Conservation (phyloP, 2,329 filamentous ascomycete species). For the Fusarium clavum region DNA sequence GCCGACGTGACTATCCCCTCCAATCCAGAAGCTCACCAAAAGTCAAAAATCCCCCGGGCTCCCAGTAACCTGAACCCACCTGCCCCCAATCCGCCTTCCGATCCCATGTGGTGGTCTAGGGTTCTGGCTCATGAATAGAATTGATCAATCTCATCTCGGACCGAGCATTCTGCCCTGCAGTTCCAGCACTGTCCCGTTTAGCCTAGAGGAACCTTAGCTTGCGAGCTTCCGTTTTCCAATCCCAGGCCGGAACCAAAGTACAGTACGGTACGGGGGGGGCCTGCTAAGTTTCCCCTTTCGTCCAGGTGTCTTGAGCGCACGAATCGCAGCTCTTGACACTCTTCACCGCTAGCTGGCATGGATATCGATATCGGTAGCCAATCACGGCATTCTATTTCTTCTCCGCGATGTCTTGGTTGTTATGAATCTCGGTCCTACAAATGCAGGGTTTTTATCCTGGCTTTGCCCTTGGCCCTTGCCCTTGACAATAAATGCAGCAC, state of each 20-base stretch:
- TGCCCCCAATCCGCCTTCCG: not conserved
- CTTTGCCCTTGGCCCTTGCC: constrained; percentile 1
- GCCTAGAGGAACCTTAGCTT: constrained; percentile 25
- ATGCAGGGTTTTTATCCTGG: constrained; percentile 29
- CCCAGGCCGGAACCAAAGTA: not conserved
- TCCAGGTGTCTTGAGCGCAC: constrained; percentile 30
- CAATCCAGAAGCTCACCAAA: constrained; percentile 22
- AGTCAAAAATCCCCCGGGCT: not conserved
- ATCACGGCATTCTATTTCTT: constrained; percentile 26
- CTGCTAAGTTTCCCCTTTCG: constrained; percentile 28
- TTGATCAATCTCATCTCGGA: constrained; percentile 13
- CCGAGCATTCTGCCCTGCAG: constrained; percentile 23
- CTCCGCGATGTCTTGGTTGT: constrained; percentile 33
- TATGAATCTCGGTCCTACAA: constrained; percentile 26
- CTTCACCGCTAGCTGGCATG: constrained; percentile 38
- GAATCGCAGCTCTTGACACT: constrained; percentile 15
- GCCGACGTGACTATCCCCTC: constrained; percentile 10
- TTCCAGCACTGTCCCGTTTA: constrained; percentile 22
- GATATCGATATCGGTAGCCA: constrained; percentile 35
- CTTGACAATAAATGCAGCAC: constrained; percentile 6
- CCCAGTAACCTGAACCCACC: not conserved
- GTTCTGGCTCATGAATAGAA: constrained; percentile 11
- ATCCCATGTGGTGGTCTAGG: constrained; percentile 10
- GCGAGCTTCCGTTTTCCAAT: constrained; percentile 1
- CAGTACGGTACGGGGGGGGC: no score